A percentile compares a stretch with the other conserved stretches of the same genome.
phyloP scores from a whole-genome alignment of 371 early-diverging fungal species.

The Mortierella sp. region DNA sequence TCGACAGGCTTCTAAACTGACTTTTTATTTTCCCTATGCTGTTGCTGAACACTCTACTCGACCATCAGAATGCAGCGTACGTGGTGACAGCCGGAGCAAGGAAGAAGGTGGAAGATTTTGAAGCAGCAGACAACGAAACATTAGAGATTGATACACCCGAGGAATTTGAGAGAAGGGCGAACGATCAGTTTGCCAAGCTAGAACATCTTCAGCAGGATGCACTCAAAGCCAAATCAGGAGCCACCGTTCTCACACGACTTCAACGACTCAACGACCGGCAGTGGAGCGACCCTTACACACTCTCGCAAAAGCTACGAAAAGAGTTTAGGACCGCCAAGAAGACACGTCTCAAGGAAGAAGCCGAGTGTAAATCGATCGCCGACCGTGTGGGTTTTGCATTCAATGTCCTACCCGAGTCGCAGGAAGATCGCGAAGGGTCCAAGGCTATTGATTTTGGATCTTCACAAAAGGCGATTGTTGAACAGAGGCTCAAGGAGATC shows the following conservation, averaged over 20 bases:
- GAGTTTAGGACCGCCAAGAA: conserved; percentile 68
- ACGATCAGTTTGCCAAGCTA: conserved; percentile 75
- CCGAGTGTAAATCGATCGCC: conserved; percentile 35
- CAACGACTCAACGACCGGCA: conserved; percentile 68
- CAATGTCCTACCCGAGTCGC: conserved; percentile 38
- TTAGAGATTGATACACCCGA: conserved; percentile 47
- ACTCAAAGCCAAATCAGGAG: conserved; percentile 60
- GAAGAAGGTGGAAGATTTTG: conserved; percentile 80
- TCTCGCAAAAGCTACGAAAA: conserved; percentile 77
- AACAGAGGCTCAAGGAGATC: conserved; percentile 28
- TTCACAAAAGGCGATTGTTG: conserved; percentile 17
- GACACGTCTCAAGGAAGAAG: conserved; percentile 26
- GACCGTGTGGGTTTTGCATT: conserved; percentile 38
- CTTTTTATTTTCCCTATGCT: too few relatives aligned
- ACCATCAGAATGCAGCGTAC: conserved; percentile 78
- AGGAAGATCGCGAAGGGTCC: conserved; percentile 23
- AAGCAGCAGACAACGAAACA: conserved; percentile 77
- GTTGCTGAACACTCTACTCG: neutral
- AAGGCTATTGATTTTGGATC: conserved; percentile 25
- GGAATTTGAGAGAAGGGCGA: conserved; percentile 68
- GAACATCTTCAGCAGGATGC: conserved; percentile 74
- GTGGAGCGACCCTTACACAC: conserved; percentile 83
- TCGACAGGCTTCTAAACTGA: neutral
- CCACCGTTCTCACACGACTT: conserved; percentile 67
- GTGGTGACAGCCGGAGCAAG: conserved; percentile 81